Evolutionary conservation across 345 rosid species (phyloP).

Genomic region (Eucalyptus decipiens): DNA sequence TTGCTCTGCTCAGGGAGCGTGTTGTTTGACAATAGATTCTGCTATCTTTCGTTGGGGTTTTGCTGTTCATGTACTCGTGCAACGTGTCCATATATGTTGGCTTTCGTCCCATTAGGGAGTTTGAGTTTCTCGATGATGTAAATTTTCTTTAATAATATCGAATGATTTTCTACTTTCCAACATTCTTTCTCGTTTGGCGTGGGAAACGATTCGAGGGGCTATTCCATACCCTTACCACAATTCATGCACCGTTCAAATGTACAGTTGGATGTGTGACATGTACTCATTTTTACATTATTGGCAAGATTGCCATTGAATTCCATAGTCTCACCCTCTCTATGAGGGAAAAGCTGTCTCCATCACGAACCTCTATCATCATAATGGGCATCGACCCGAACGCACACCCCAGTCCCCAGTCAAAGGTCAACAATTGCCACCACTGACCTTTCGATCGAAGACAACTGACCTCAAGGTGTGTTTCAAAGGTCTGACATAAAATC

Average conservation of each 20-base stretch:
- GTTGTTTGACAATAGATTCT: neutral
- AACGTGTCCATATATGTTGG: neutral
- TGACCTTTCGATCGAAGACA: neutral
- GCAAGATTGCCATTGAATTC: neutral
- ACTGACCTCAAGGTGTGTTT: neutral
- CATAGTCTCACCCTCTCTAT: neutral
- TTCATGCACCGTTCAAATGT: neutral
- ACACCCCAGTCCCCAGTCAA: neutral
- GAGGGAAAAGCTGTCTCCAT: neutral
- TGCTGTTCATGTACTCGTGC: neutral
- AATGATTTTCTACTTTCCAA: neutral
- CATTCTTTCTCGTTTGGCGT: neutral
- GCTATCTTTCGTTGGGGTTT: neutral
- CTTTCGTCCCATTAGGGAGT: neutral
- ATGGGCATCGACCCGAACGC: neutral
- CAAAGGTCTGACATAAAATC: neutral
- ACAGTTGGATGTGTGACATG: neutral
- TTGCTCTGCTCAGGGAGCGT: neutral
- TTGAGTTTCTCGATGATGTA: neutral
- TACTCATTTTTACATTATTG: neutral
- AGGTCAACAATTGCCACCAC: neutral
- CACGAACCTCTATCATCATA: neutral
- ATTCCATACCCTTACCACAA: neutral
- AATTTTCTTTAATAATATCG: neutral
- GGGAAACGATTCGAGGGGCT: neutral